Percentiles rank a stretch among this genome's conserved stretches.
These are phyloP conservation scores for Tetrahymena borealis DNA, from an alignment of 73 alveolate genomes.

Conservation along the genomic window DNA sequence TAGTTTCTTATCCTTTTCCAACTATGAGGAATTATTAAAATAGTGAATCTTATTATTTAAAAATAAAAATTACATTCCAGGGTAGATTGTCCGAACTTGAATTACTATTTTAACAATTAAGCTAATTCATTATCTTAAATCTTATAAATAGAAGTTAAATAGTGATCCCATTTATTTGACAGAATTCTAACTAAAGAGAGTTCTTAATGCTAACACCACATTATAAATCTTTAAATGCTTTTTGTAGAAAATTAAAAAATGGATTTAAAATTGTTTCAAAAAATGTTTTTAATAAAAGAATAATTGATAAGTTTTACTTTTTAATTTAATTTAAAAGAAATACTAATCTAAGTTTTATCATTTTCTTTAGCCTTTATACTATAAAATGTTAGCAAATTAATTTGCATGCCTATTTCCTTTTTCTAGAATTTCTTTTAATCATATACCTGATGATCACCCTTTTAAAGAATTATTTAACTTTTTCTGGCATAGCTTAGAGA, in stretches of 20 bases:
- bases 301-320: no score
- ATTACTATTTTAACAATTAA: not conserved
- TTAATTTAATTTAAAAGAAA: not conserved
- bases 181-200: not conserved
- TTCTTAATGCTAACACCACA: not conserved
- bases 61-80: not conserved
- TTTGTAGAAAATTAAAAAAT: not conserved
- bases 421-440: not conserved
- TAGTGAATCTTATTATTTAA: not conserved
- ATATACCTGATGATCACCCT: not conserved
- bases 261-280: not conserved
- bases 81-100: not conserved
- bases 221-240: not conserved
- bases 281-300: not conserved
- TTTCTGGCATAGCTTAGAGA: not conserved
- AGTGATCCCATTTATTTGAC: not conserved
- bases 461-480: not conserved
- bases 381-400: not conserved
- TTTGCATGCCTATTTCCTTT: not conserved
- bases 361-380: not conserved
- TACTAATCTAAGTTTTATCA: not conserved
- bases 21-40: not conserved
- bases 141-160: not conserved
- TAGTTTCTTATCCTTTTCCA: no score
- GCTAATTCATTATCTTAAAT: not conserved